phyloP scores from a whole-genome alignment of 768 basidiomycete genomes.

The Suillus bovinus region DNA sequence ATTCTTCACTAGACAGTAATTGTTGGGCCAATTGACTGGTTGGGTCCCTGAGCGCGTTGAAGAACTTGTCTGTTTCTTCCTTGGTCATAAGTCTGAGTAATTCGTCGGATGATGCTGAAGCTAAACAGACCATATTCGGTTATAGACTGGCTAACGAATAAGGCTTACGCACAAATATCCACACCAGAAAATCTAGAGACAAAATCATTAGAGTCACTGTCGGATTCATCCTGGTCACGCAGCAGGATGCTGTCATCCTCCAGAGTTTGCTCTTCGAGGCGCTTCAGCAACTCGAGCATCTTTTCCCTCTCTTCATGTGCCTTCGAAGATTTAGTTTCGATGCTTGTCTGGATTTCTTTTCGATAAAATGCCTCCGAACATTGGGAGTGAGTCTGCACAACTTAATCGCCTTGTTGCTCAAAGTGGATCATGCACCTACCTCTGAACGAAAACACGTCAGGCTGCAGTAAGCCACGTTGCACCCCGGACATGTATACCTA shows the following conservation, averaged over 20 bases:
- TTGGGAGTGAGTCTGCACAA: conserved; percentile 52
- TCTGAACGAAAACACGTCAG: conserved; percentile 75
- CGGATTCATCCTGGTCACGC: conserved; percentile 38
- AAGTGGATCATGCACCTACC: conserved; percentile 39
- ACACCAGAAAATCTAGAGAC: conserved; percentile 52
- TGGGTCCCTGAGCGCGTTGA: conserved; percentile 59
- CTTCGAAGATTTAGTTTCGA: conserved; percentile 55
- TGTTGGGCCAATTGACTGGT: conserved; percentile 58
- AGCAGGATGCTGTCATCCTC: conserved; percentile 37
- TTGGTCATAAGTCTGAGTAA: conserved; percentile 63
- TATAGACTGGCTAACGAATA: background rate
- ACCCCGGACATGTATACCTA: conserved; percentile 80
- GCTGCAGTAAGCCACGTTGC: conserved; percentile 82
- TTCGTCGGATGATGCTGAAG: conserved; percentile 51
- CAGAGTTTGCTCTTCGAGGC: conserved; percentile 63
- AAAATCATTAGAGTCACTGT: conserved; percentile 44
- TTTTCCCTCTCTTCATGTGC: conserved; percentile 55
- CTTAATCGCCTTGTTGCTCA: conserved; percentile 1
- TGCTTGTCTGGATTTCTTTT: conserved; percentile 67
- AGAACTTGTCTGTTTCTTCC: conserved; percentile 62
- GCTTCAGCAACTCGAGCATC: conserved; percentile 72
- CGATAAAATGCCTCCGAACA: conserved; percentile 86
- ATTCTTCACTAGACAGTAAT: conserved; percentile 57
- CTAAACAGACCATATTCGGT: conserved; percentile 34
- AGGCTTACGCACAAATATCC: conserved; percentile 55